These are phyloP conservation scores for Citrus inodora DNA, from an alignment of 345 rosid species.

Conservation along the genomic window DNA sequence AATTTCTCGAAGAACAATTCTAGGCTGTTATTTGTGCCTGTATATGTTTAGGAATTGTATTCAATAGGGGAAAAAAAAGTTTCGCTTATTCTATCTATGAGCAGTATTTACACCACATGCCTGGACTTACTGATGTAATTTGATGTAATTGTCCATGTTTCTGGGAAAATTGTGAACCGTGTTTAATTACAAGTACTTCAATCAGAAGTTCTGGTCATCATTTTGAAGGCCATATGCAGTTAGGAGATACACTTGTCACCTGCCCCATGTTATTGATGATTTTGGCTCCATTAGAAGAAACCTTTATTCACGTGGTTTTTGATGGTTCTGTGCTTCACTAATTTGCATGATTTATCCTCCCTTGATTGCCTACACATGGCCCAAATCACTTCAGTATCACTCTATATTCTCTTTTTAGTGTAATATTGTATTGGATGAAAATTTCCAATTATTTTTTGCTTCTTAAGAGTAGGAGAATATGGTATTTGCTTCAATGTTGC, in stretches of 20 bases:
- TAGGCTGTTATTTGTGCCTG: neutral
- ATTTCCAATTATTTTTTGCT: neutral
- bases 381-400: neutral
- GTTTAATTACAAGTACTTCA: neutral
- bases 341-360: neutral
- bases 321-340: neutral
- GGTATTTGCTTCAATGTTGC: neutral
- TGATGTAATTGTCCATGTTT: conserved; percentile 3
- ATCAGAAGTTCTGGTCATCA: neutral
- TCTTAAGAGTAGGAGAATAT: neutral
- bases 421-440: neutral
- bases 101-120: neutral
- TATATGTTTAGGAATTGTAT: neutral
- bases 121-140: neutral
- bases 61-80: neutral
- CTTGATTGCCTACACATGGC: neutral
- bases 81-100: neutral
- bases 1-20: conserved; percentile 3
- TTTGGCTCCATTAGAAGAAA: neutral
- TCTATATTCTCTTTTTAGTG: neutral
- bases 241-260: neutral
- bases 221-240: neutral
- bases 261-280: neutral
- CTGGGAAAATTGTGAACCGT: neutral
- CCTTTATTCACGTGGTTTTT: neutral